Percentiles rank a stretch among this genome's conserved stretches.
These are phyloP conservation scores for Aspergillus pseudotamarii DNA, from an alignment of 2,329 filamentous ascomycete species.

Conservation along the genomic window DNA sequence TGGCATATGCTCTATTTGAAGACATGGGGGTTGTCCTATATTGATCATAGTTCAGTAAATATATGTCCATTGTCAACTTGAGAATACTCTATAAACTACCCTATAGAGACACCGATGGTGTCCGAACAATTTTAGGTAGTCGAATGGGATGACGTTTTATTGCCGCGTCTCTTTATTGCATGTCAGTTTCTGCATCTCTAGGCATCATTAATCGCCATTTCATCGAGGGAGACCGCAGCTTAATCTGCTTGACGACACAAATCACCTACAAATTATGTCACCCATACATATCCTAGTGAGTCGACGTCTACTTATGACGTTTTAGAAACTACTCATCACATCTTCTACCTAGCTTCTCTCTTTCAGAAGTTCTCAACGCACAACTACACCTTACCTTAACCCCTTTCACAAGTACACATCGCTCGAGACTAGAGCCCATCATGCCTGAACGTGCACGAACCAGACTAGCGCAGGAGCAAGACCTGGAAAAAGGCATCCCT, in stretches of 20 bases:
- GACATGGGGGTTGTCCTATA: not conserved
- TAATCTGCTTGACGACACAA: not conserved
- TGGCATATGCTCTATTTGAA: not conserved
- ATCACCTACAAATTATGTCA: not conserved
- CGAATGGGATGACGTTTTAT: too few relatives aligned
- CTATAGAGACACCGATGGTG: too few relatives aligned
- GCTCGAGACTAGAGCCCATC: not conserved
- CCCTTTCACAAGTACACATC: not conserved
- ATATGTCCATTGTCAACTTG: too few relatives aligned
- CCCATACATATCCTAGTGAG: not conserved
- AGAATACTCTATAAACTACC: too few relatives aligned
- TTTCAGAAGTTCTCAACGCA: not conserved
- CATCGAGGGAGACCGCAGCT: not conserved
- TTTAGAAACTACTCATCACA: not conserved
- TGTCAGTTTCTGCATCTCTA: too few relatives aligned
- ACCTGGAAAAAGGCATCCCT: not conserved
- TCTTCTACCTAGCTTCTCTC: not conserved
- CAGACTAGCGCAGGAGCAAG: not conserved
- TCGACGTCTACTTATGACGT: not conserved
- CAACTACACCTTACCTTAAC: too few relatives aligned
- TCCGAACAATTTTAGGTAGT: too few relatives aligned
- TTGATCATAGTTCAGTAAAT: not conserved
- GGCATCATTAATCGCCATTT: not conserved
- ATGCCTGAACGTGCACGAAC: not conserved
- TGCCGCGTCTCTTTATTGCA: too few relatives aligned